Evolutionary conservation across 1,284 basidiomycete genomes (phyloP).

Genomic region (Apiotrichum akiyoshidainum): DNA sequence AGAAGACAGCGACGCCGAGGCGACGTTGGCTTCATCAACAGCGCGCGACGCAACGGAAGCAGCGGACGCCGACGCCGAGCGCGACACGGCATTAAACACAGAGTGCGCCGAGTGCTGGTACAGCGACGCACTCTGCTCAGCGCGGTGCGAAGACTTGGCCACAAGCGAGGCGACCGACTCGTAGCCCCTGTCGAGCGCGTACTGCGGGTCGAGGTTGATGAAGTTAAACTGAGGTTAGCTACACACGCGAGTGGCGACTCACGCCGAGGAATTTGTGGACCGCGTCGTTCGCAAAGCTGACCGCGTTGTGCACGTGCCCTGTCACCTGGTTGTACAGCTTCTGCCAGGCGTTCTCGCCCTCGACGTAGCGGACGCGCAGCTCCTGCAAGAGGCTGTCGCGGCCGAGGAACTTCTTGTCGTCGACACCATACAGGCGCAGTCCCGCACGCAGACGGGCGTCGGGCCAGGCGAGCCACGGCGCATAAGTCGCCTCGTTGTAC

Average conservation of each 20-base stretch:
- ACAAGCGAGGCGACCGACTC: slow-evolving; percentile 25
- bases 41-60: slow-evolving; percentile 4
- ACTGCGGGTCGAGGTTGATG: slow-evolving; percentile 46
- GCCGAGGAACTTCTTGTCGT: slow-evolving; percentile 61
- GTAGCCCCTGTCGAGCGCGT: slow-evolving; percentile 37
- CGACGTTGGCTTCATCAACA: slow-evolving; percentile 25
- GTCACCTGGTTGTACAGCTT: slow-evolving; percentile 59
- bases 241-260: neutral
- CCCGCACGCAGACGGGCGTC: slow-evolving; percentile 81
- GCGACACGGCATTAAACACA: slow-evolving; percentile 39
- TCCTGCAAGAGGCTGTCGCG: slow-evolving; percentile 67
- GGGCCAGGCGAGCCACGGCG: slow-evolving; percentile 78
- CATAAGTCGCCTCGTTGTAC: slow-evolving; percentile 53
- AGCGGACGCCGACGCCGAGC: slow-evolving; percentile 16
- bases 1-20: slow-evolving; percentile 31
- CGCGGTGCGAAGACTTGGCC: slow-evolving; percentile 35
- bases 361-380: slow-evolving; percentile 68
- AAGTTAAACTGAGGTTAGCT: neutral
- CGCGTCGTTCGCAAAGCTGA: slow-evolving; percentile 63
- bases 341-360: slow-evolving; percentile 60
- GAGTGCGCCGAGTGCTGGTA: slow-evolving; percentile 28
- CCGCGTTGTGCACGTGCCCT: slow-evolving; percentile 61
- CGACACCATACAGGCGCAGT: slow-evolving; percentile 67
- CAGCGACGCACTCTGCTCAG: slow-evolving; percentile 1
- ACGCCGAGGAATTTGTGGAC: slow-evolving; percentile 45